Percentiles rank a stretch among this genome's conserved stretches.
These are phyloP conservation scores for Cubamyces lactineus DNA, from an alignment of 768 basidiomycete species.

Conservation along the genomic window DNA sequence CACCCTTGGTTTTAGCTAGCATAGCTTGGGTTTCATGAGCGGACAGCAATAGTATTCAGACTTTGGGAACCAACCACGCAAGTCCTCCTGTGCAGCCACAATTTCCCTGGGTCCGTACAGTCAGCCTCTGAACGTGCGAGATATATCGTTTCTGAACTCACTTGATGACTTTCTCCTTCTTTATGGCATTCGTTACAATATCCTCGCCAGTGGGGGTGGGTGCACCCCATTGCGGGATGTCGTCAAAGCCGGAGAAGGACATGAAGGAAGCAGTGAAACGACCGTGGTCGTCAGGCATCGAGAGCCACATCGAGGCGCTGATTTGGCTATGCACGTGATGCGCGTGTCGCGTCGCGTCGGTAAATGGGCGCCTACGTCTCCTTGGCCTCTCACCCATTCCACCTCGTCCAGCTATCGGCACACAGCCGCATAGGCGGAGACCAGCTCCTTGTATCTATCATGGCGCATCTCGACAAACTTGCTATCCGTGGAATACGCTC, in stretches of 20 bases:
- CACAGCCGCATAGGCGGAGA: not conserved
- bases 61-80: constrained; percentile 57
- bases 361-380: not conserved
- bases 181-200: constrained; percentile 73
- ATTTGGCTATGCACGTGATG: not conserved
- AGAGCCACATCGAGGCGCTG: not conserved
- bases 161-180: constrained; percentile 80
- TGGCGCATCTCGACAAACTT: constrained; percentile 90
- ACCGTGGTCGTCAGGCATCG: not conserved
- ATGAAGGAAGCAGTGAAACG: constrained; percentile 7
- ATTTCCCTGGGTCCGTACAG: constrained; percentile 63
- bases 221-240: constrained; percentile 28
- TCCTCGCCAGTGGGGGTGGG: constrained; percentile 46
- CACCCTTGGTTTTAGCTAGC: constrained; percentile 62
- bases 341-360: constrained; percentile 19
- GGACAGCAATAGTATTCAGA: not conserved
- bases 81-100: constrained; percentile 71
- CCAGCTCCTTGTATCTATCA: constrained; percentile 30
- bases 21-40: constrained; percentile 50
- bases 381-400: not conserved
- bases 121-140: not conserved
- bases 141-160: constrained; percentile 38
- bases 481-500: constrained; percentile 94
- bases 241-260: constrained; percentile 29
- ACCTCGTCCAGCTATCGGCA: not conserved